Evolutionary conservation across 108 stramenopile genomes (phyloP), one percentile per base, ranked within the genome.

Genomic region (Nannochloropsis gaditana): DNA sequence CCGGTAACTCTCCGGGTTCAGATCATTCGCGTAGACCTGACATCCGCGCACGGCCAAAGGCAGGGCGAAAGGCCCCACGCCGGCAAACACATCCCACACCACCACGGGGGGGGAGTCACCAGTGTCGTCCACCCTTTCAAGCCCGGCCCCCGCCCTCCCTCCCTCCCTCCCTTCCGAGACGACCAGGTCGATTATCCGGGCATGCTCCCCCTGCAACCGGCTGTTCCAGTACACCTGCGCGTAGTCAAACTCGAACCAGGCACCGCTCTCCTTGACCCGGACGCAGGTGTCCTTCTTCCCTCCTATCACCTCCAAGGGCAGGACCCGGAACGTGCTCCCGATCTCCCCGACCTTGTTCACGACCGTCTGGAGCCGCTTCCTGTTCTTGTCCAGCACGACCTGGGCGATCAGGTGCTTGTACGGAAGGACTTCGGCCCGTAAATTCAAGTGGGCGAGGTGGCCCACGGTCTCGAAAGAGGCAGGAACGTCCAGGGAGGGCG

Each of bases 161-260:
- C 59, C 59, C 59, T 4, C 8, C 59, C 59, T 8, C 2, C 6
- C n/a, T 73, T n/a, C 6, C n/a, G 15, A 15, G 8, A 15, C 15
- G 9, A 87, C 81, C 21, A 90, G 45, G 44, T 94, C 85, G 43
- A 97, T 94, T 45, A 99, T 84, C 44, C 95, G 93, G 43, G 90
- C 86, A 85, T 97, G 97, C 92, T 97, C 97, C 50, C 92, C 92
- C 59, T 73, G 59, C 59, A 97, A 86, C 50, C 96, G 89, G 44
- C 93, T 94, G 92, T 99, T 99, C 96, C 97, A 99, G 90, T 99
- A 99, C 21, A 99, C 98, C 82, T 93, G 92, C 43, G 84, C 92
- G 89, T 97, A 97, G 92, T 99, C 95, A 84, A 99, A 91, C 45
- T 86, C 83, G 84, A 97, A 98, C 79, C 83, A 84, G 87, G 93